Evolutionary conservation across 2,329 filamentous ascomycete genomes (phyloP).

Genomic region (Microdochium bolleyi): DNA sequence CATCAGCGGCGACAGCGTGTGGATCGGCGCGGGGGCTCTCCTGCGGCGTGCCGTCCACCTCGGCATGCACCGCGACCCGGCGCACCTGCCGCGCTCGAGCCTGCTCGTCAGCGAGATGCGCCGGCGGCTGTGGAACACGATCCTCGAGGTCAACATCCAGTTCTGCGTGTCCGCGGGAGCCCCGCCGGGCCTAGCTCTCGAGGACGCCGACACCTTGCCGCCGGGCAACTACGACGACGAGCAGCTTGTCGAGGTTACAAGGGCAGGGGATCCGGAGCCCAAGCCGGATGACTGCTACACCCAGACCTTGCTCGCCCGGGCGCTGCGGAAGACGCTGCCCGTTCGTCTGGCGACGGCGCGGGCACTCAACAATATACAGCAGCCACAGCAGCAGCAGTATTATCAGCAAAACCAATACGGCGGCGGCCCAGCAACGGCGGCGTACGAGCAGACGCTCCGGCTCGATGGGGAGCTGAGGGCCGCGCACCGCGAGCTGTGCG

Average conservation of each 20-base stretch:
- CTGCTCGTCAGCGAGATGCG: slow-evolving; percentile 43
- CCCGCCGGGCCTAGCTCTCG: slow-evolving; percentile 33
- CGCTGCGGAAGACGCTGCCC: slow-evolving; percentile 32
- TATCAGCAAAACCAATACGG: no score
- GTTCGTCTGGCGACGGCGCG: slow-evolving; percentile 31
- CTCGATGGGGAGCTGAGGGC: slow-evolving; percentile 32
- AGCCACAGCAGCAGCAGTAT: neutral
- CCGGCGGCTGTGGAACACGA: slow-evolving; percentile 47
- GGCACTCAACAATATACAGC: slow-evolving; percentile 31
- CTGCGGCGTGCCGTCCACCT: slow-evolving; percentile 48
- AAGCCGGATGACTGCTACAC: slow-evolving; percentile 24
- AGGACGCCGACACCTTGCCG: slow-evolving; percentile 41
- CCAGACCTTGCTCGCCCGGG: slow-evolving; percentile 41
- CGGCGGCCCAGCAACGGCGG: slow-evolving; percentile 12
- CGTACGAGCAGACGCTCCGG: slow-evolving; percentile 35
- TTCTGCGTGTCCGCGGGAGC: slow-evolving; percentile 41
- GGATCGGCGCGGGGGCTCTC: slow-evolving; percentile 41
- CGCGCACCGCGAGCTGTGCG: slow-evolving; percentile 31
- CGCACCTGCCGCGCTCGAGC: slow-evolving; percentile 37
- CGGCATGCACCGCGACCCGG: slow-evolving; percentile 50
- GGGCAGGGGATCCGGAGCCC: neutral
- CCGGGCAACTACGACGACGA: slow-evolving; percentile 45
- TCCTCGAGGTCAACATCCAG: slow-evolving; percentile 46
- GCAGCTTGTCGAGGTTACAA: slow-evolving; percentile 30
- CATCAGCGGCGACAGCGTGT: slow-evolving; percentile 41